A percentile compares a stretch with the other conserved stretches of the same genome.
These are phyloP conservation scores for Plectosphaerella plurivora DNA, from an alignment of 2,329 filamentous ascomycete species.

Conservation along the genomic window DNA sequence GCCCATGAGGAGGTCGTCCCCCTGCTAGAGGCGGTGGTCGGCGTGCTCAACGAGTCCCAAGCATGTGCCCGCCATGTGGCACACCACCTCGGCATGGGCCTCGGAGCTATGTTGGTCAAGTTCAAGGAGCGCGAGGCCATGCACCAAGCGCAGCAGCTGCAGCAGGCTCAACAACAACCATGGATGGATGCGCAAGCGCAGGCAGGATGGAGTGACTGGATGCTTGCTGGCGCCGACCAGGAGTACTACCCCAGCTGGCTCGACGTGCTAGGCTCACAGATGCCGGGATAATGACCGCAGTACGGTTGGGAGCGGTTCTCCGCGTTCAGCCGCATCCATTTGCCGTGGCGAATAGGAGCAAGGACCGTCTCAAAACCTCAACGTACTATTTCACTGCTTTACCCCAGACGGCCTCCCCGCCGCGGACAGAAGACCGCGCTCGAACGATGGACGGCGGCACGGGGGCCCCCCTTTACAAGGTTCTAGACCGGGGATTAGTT, in stretches of 20 bases:
- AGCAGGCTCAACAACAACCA: conserved; percentile 3
- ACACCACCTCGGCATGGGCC: conserved; percentile 21
- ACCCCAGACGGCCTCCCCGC: too few relatives aligned
- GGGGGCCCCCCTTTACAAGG: too few relatives aligned
- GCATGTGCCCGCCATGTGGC: conserved; percentile 22
- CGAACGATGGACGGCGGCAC: too few relatives aligned
- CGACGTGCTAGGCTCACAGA: conserved; percentile 19
- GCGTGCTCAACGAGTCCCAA: conserved; percentile 17
- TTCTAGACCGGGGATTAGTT: too few relatives aligned
- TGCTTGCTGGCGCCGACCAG: conserved; percentile 15
- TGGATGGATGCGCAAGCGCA: conserved; percentile 8
- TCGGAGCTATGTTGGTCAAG: conserved; percentile 22
- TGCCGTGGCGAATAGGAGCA: too few relatives aligned
- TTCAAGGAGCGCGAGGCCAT: conserved; percentile 16
- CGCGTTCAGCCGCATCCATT: too few relatives aligned
- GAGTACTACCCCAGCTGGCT: conserved; percentile 17
- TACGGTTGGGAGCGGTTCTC: too few relatives aligned
- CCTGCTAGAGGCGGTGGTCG: conserved; percentile 18
- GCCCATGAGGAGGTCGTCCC: conserved; percentile 24
- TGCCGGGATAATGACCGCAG: conserved; percentile 14
- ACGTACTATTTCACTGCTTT: too few relatives aligned
- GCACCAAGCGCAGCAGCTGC: conserved; percentile 5
- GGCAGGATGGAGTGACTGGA: conserved; percentile 20
- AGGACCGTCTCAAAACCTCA: too few relatives aligned
- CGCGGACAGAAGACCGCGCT: too few relatives aligned